Evolutionary conservation across 2,329 filamentous ascomycete genomes (phyloP).

Genomic region (Cephalotrichum gorgonifer): DNA sequence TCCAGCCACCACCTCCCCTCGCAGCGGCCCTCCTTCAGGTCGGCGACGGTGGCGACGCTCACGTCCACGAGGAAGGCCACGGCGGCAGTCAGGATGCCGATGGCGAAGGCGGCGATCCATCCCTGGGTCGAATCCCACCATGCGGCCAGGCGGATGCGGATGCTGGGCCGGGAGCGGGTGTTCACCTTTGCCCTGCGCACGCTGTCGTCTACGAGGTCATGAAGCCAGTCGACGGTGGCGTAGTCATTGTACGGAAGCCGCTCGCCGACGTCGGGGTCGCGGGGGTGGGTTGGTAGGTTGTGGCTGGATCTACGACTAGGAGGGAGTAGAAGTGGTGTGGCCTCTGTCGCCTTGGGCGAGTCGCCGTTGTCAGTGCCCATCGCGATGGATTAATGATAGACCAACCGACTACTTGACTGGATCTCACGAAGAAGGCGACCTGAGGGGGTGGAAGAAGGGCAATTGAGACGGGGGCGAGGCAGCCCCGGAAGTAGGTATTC

Average conservation of each 20-base stretch:
- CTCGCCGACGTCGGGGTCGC: slow-evolving; percentile 29
- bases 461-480: neutral
- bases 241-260: slow-evolving; percentile 51
- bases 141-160: neutral
- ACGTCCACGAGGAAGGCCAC: slow-evolving; percentile 47
- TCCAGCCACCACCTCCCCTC: slow-evolving; percentile 29
- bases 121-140: slow-evolving; percentile 39
- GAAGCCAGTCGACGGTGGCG: slow-evolving; percentile 52
- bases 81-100: slow-evolving; percentile 42
- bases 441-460: neutral
- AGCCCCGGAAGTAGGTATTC: too few relatives aligned
- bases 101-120: slow-evolving; percentile 43
- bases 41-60: slow-evolving; percentile 40
- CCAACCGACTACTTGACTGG: neutral
- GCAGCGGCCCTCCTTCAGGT: slow-evolving; percentile 50
- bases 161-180: slow-evolving; percentile 13
- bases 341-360: neutral
- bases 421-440: neutral
- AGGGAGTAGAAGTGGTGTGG: neutral
- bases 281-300: neutral
- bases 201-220: slow-evolving; percentile 48
- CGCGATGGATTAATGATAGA: neutral
- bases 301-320: neutral
- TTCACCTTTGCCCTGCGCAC: slow-evolving; percentile 38
- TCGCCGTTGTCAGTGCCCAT: neutral